phyloP scores from a whole-genome alignment of 148 eudicot genomes.

The Polygonum maritimum region DNA sequence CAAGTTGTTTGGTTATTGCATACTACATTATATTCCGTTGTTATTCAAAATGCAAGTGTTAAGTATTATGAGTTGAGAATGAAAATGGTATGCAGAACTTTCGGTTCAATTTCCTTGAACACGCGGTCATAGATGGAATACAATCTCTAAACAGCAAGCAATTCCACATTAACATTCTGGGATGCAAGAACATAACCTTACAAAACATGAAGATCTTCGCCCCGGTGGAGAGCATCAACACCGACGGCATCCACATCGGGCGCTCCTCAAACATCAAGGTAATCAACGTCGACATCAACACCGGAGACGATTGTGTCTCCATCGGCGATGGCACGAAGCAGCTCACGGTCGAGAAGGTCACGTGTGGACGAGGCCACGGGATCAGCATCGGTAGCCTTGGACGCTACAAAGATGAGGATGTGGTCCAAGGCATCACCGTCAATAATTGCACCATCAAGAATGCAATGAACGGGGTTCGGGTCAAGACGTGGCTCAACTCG shows the following conservation, averaged over 20 bases:
- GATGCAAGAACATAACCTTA: conserved; percentile 30
- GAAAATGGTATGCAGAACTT: conserved; percentile 25
- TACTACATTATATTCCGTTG: too few relatives aligned
- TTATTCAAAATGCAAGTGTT: too few relatives aligned
- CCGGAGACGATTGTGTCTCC: conserved; percentile 66
- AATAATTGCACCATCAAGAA: conserved; percentile 36
- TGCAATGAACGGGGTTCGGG: conserved; percentile 44
- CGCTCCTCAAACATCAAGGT: conserved; percentile 30
- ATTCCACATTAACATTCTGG: conserved; percentile 38
- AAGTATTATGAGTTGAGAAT: too few relatives aligned
- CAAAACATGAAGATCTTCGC: conserved; percentile 23
- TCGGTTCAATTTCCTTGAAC: conserved; percentile 32
- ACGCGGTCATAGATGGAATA: conserved; percentile 26
- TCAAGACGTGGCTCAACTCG: conserved; percentile 55
- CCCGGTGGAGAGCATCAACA: conserved; percentile 43
- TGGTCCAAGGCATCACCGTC: conserved; percentile 4
- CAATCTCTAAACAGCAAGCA: conserved; percentile 45
- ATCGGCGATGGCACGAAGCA: conserved; percentile 46
- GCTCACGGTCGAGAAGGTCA: conserved; percentile 25
- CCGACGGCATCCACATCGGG: conserved; percentile 61
- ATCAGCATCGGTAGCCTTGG: conserved; percentile 64
- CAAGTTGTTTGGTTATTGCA: too few relatives aligned
- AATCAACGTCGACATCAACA: conserved; percentile 17
- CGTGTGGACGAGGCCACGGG: conserved; percentile 73
- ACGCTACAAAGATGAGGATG: conserved; percentile 9